phyloP scores from a whole-genome alignment of 352 stramenopile species.

The Thalassiosira oceanica region DNA sequence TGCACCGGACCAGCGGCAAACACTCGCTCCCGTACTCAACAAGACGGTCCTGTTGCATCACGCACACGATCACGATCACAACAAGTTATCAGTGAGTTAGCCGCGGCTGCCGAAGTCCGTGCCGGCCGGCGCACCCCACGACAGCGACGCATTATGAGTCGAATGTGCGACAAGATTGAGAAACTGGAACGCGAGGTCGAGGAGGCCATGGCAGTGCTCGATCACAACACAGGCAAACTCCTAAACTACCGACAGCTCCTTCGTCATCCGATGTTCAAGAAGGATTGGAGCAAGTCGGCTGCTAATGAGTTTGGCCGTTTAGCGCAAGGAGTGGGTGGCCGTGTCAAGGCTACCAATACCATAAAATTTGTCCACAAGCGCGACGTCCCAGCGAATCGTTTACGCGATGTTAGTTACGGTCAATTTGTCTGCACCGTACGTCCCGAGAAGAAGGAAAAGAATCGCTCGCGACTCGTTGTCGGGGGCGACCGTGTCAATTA shows the following conservation, averaged over 20 bases:
- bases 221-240: constrained; percentile 21
- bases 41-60: too few relatives aligned
- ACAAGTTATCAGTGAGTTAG: neutral
- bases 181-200: constrained; percentile 12
- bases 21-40: neutral
- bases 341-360: constrained; percentile 39
- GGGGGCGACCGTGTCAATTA: constrained; percentile 11
- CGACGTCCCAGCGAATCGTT: constrained; percentile 12
- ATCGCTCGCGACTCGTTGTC: neutral
- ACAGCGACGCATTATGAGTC: neutral
- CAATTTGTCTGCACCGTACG: neutral
- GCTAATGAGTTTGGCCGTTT: constrained; percentile 41
- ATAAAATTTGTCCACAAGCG: constrained; percentile 35
- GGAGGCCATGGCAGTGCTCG: constrained; percentile 28
- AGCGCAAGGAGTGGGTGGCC: constrained; percentile 14
- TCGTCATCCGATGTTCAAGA: constrained; percentile 5
- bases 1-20: neutral
- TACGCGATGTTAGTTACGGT: constrained; percentile 22
- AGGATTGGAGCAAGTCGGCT: constrained; percentile 21
- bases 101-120: neutral
- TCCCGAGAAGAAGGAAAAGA: constrained; percentile 7
- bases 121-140: neutral
- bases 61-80: neutral
- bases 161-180: constrained; percentile 5
- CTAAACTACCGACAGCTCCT: constrained; percentile 33